Conservation (phyloP, 805 yeast genomes). For the Lachancea meyersii region DNA sequence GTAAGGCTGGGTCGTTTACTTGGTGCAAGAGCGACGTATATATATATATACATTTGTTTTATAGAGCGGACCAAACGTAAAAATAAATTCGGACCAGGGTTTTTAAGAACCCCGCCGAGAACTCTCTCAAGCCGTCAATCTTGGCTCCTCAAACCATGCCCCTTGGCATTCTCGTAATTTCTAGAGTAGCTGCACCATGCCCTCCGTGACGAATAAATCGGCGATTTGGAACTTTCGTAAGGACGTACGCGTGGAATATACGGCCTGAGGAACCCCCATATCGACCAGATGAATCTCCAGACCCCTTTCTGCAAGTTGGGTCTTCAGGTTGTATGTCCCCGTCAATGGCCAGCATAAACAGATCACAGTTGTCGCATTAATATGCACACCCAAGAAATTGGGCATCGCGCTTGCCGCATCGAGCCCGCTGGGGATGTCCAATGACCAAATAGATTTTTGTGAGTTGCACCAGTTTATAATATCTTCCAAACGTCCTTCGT, state of each 20-base stretch:
- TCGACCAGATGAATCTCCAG: constrained; percentile 55
- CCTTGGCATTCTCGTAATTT: too few species aligned
- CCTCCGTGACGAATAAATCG: constrained; percentile 26
- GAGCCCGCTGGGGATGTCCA: constrained; percentile 78
- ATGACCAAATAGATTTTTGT: constrained; percentile 36
- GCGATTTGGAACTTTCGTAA: constrained; percentile 43
- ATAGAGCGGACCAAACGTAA: too few species aligned
- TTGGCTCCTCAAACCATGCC: too few species aligned
- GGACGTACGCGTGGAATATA: constrained; percentile 37
- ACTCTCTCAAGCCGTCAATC: too few species aligned
- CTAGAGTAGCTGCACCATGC: constrained; percentile 13
- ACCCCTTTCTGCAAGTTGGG: constrained; percentile 9
- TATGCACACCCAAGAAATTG: constrained; percentile 28
- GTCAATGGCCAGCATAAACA: constrained; percentile 70
- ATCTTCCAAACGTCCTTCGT: constrained; percentile 25
- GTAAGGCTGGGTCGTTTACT: too few species aligned
- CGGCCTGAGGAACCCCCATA: constrained; percentile 60
- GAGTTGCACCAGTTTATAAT: constrained; percentile 64
- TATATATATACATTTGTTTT: too few species aligned
- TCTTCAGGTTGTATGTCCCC: constrained; percentile 38
- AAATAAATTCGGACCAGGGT: too few species aligned
- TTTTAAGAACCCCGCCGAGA: too few species aligned
- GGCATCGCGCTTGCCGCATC: constrained; percentile 71
- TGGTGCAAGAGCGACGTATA: too few species aligned
- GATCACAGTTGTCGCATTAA: constrained; percentile 52